These are phyloP conservation scores for Hydnomerulius pinastri DNA, from an alignment of 768 basidiomycete species.

Conservation along the genomic window DNA sequence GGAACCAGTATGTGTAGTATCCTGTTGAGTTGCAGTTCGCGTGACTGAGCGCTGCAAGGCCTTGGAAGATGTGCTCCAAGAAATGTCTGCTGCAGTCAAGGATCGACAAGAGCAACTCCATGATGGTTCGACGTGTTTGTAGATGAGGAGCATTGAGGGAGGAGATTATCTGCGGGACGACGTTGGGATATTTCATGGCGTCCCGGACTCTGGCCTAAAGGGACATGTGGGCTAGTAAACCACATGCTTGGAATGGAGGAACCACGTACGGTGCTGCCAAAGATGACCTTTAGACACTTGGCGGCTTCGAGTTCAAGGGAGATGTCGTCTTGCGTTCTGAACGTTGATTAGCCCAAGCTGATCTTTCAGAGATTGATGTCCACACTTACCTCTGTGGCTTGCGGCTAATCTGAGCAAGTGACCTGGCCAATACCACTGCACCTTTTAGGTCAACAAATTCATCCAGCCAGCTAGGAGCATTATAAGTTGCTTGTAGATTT, in stretches of 20 bases:
- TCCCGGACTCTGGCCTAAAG: conserved; percentile 66
- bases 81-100: conserved; percentile 65
- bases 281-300: conserved; percentile 81
- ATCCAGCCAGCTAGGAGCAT: conserved; percentile 68
- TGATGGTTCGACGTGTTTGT: conserved; percentile 71
- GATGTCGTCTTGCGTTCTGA: conserved; percentile 50
- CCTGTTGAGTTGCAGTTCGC: conserved; percentile 58
- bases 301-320: conserved; percentile 83
- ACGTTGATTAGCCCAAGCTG: conserved; percentile 6
- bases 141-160: conserved; percentile 83
- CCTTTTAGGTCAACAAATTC: conserved; percentile 76
- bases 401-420: conserved; percentile 72
- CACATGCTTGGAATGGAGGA: not conserved
- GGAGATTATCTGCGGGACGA: conserved; percentile 78
- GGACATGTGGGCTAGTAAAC: conserved; percentile 12
- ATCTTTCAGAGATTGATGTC: not conserved
- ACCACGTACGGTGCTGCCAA: conserved; percentile 62
- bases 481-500: conserved; percentile 16
- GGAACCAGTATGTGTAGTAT: conserved; percentile 89
- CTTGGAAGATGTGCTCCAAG: conserved; percentile 69
- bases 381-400: conserved; percentile 63
- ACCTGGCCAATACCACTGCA: conserved; percentile 84
- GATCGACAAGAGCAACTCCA: conserved; percentile 78
- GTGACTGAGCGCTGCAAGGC: conserved; percentile 71
- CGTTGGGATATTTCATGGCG: conserved; percentile 67